A percentile compares a stretch with the other conserved stretches of the same genome.
These are phyloP conservation scores for Priceomyces fermenticarens DNA, from an alignment of 805 yeast genomes.

Conservation along the genomic window DNA sequence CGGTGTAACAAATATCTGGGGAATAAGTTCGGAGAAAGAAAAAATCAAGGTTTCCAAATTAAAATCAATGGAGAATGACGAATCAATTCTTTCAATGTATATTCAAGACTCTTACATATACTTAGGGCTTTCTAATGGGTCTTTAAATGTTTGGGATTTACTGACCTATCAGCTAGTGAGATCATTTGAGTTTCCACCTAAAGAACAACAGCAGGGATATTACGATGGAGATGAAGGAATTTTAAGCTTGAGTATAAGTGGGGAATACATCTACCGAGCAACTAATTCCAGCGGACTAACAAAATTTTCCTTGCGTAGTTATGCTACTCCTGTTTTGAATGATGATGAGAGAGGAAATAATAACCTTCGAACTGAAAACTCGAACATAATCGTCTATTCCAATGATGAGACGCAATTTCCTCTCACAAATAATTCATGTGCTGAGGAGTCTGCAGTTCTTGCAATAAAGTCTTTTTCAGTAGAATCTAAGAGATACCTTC, in stretches of 20 bases:
- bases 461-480: constrained; percentile 49
- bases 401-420: constrained; percentile 9
- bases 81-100: constrained; percentile 69
- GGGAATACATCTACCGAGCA: constrained; percentile 62
- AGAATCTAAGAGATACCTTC: constrained; percentile 41
- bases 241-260: constrained; percentile 54
- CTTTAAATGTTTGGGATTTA: constrained; percentile 81
- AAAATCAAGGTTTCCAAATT: constrained; percentile 15
- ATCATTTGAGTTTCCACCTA: constrained; percentile 29
- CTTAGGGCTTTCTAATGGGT: constrained; percentile 77
- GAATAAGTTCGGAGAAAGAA: constrained; percentile 15
- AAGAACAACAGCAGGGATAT: constrained; percentile 5
- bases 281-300: constrained; percentile 44
- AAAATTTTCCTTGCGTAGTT: constrained; percentile 21
- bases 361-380: constrained; percentile 3
- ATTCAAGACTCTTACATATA: constrained; percentile 66
- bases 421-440: constrained; percentile 8
- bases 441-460: constrained; percentile 48
- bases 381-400: constrained; percentile 8
- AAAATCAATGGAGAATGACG: constrained; percentile 56
- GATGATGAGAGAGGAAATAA: constrained; percentile 8
- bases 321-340: constrained; percentile 5
- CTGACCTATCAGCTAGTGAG: constrained; percentile 70
- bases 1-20: constrained; percentile 84
- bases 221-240: constrained; percentile 29